Evolutionary conservation across 768 basidiomycete genomes (phyloP).

Genomic region (Coprinopsis sp.): DNA sequence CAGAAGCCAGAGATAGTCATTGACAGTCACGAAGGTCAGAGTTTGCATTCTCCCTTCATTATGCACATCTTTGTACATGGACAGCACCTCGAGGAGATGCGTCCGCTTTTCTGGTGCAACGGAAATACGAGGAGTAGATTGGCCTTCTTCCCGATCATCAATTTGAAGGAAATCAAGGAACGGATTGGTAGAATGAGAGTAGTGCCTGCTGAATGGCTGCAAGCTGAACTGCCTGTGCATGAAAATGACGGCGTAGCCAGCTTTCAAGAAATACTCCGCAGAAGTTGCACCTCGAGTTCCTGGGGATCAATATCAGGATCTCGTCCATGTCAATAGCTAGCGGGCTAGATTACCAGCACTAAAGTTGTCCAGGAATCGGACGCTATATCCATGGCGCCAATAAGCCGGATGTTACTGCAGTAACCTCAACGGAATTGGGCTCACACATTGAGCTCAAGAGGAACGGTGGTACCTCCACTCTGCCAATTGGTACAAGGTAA

Average conservation of each 20-base stretch:
- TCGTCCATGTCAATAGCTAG: too few relatives aligned
- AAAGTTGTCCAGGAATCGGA: slow-evolving; percentile 98
- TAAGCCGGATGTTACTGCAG: slow-evolving; percentile 21
- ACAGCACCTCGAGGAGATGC: slow-evolving; percentile 68
- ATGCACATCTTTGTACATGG: slow-evolving; percentile 78
- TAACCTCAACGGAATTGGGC: slow-evolving; percentile 34
- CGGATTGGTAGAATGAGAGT: slow-evolving; percentile 96
- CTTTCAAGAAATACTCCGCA: slow-evolving; percentile 93
- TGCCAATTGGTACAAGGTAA: slow-evolving; percentile 27
- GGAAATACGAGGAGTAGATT: slow-evolving; percentile 45
- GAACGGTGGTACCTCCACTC: slow-evolving; percentile 99
- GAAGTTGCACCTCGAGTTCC: slow-evolving; percentile 97
- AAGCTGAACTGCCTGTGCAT: slow-evolving; percentile 98
- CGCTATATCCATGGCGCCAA: slow-evolving; percentile 48
- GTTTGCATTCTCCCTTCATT: slow-evolving; percentile 71
- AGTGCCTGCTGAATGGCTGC: slow-evolving; percentile 95
- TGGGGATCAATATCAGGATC: too few relatives aligned
- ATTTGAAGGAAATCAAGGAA: slow-evolving; percentile 94
- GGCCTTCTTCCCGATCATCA: slow-evolving; percentile 24
- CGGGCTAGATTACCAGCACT: slow-evolving; percentile 96
- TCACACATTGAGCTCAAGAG: slow-evolving; percentile 98
- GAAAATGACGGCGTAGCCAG: slow-evolving; percentile 96
- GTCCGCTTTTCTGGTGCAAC: slow-evolving; percentile 63
- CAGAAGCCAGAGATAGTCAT: slow-evolving; percentile 93
- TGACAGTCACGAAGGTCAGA: slow-evolving; percentile 88